Evolutionary conservation across 2,329 filamentous ascomycete genomes (phyloP).

Genomic region (Aspergillus sp.): DNA sequence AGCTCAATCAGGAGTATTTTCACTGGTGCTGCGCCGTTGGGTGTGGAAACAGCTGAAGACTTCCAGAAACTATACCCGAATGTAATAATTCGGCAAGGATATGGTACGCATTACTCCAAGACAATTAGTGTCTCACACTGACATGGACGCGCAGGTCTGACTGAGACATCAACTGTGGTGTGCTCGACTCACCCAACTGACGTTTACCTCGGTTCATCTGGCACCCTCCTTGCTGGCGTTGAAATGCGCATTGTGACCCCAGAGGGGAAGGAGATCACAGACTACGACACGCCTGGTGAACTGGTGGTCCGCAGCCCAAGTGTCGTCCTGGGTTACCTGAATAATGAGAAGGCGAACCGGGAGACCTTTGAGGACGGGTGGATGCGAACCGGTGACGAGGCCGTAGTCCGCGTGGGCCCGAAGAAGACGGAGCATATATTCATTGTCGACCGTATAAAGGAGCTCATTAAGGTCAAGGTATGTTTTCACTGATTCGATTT

Average conservation of each 20-base stretch:
- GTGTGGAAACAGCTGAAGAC: conserved; percentile 69
- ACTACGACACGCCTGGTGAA: conserved; percentile 75
- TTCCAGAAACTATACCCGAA: conserved; percentile 62
- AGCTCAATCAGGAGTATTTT: conserved; percentile 66
- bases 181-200: conserved; percentile 60
- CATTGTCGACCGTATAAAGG: conserved; percentile 79
- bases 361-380: conserved; percentile 81
- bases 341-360: conserved; percentile 78
- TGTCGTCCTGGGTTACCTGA: conserved; percentile 78
- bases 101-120: conserved; percentile 52
- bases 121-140: background rate
- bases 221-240: conserved; percentile 66
- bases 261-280: conserved; percentile 70
- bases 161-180: conserved; percentile 74
- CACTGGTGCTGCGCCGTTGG: conserved; percentile 76
- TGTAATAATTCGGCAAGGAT: conserved; percentile 70
- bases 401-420: conserved; percentile 64
- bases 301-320: conserved; percentile 75
- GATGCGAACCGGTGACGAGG: conserved; percentile 85
- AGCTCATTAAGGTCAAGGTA: conserved; percentile 78
- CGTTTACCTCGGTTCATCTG: conserved; percentile 70
- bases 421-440: conserved; percentile 77
- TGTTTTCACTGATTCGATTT: conserved; percentile 27
- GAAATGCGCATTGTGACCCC: conserved; percentile 67
- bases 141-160: conserved; percentile 59